Evolutionary conservation across 805 yeast species (phyloP).

Genomic region (Saturnispora kantuleensis): DNA sequence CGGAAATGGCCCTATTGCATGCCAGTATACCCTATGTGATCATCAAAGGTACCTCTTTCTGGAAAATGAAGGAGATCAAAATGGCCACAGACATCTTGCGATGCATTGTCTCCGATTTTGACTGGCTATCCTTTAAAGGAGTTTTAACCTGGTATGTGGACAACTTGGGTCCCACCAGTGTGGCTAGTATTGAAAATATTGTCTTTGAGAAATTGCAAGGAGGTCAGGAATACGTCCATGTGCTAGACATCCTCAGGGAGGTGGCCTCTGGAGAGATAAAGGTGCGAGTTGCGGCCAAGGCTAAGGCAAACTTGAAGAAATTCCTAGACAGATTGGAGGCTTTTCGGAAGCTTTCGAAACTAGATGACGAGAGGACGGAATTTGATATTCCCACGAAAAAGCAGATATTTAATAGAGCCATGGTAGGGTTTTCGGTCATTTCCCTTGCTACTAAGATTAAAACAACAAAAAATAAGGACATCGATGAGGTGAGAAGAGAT

Average conservation of each 20-base stretch:
- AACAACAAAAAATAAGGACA: constrained; percentile 13
- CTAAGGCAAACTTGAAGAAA: constrained; percentile 17
- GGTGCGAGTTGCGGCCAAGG: constrained; percentile 15
- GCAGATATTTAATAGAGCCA: constrained; percentile 16
- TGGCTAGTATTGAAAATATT: constrained; percentile 15
- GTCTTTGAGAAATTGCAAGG: constrained; percentile 5
- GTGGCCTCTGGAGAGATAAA: constrained; percentile 11
- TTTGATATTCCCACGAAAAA: constrained; percentile 5
- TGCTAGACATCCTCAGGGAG: constrained; percentile 9
- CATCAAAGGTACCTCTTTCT: constrained; percentile 66
- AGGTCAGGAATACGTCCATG: constrained; percentile 5
- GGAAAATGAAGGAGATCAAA: constrained; percentile 66
- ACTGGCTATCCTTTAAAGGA: constrained; percentile 49
- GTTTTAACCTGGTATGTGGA: constrained; percentile 51
- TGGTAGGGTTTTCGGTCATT: constrained; percentile 16
- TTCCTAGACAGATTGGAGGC: constrained; percentile 24
- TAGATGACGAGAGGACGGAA: not conserved
- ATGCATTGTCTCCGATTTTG: constrained; percentile 47
- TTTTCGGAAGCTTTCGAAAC: constrained; percentile 10
- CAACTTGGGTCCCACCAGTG: constrained; percentile 55
- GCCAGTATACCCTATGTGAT: constrained; percentile 54
- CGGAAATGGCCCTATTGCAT: constrained; percentile 55
- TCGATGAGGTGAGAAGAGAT: constrained; percentile 16
- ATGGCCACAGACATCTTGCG: constrained; percentile 56
- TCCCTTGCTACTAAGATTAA: constrained; percentile 14